Evolutionary conservation across 352 stramenopile genomes (phyloP), one percentile per base, ranked within the genome.

Genomic region (Phytopythium cucurbitacearum): DNA sequence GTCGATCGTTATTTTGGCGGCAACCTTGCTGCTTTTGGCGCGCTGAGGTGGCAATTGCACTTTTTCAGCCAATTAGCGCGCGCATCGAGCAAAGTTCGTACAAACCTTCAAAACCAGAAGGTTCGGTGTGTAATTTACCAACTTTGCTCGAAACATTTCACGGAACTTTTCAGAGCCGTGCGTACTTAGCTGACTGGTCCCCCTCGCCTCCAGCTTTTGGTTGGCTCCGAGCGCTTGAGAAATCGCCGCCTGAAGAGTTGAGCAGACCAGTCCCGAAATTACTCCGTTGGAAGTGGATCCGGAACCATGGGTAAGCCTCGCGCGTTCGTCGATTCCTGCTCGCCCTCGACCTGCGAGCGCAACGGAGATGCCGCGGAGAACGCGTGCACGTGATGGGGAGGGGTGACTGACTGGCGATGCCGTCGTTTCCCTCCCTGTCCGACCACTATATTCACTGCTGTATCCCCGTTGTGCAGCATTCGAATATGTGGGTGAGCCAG

Each of bases 391-490:
- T 39, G 54, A 40, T 10, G 61, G 48, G n/a, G 44, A 48, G 45
- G n/a, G 56, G 62, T 45, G 44, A 59, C 42, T 37, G 60, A 69
- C 52, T 70, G 48, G 16, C 51, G 51, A 35, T 44, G 59, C 55
- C 41, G 28, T 47, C 36, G n/a, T 54, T 73, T 64, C 61, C 53
- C 50, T 40, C 46, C 64, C 56, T 52, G 57, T 69, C 76, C 64
- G 43, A 57, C 68, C 58, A 67, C 56, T 76, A 21, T 46, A 64
- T 83, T 89, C 85, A 88, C 85, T 95, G 85, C 85, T 93, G 85
- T 87, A 89, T 91, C 81, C 85, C 62, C 65, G 62, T 94, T 58
- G 85, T 91, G 82, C 85, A 89, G 85, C 85, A 95, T 95, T 92
- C 65, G 85, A 90, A 75, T 72, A 73, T 54, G 60, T 38, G 63